phyloP scores from a whole-genome alignment of 176 grass and related monocot species.

The Cocos nucifera region DNA sequence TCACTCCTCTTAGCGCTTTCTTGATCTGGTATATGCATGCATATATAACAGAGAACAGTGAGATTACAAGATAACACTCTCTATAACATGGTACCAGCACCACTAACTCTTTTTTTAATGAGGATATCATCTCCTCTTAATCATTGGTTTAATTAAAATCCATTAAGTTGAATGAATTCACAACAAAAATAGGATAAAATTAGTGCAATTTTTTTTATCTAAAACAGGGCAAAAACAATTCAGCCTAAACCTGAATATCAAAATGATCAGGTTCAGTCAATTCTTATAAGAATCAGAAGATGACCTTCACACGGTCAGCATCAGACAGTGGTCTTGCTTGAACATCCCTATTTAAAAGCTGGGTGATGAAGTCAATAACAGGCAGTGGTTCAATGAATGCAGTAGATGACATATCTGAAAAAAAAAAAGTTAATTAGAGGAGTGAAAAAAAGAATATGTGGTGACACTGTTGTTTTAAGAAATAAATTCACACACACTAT shows the following conservation, averaged over 20 bases:
- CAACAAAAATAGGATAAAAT: too few relatives aligned
- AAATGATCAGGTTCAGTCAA: too few relatives aligned
- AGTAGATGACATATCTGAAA: constrained; percentile 91
- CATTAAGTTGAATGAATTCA: too few relatives aligned
- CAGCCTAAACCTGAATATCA: too few relatives aligned
- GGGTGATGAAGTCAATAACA: constrained; percentile 59
- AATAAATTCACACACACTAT: too few relatives aligned
- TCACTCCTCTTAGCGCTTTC: constrained; percentile 82
- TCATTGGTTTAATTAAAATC: too few relatives aligned
- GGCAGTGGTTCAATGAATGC: constrained; percentile 83
- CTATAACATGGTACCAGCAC: too few relatives aligned
- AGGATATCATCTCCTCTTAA: too few relatives aligned
- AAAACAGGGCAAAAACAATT: too few relatives aligned
- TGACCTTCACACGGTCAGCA: constrained; percentile 90
- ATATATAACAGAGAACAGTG: neutral
- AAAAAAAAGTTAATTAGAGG: neutral
- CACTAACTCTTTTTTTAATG: too few relatives aligned
- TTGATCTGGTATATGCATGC: constrained; percentile 55
- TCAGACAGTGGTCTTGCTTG: constrained; percentile 54
- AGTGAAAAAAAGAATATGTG: neutral
- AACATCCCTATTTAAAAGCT: constrained; percentile 67
- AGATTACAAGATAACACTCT: neutral
- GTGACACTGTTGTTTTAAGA: too few relatives aligned
- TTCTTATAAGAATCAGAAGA: neutral
- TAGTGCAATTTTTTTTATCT: too few relatives aligned